Base-by-base conservation (phyloP, 169 alveolate species). In the Cryptosporidium canis region DNA sequence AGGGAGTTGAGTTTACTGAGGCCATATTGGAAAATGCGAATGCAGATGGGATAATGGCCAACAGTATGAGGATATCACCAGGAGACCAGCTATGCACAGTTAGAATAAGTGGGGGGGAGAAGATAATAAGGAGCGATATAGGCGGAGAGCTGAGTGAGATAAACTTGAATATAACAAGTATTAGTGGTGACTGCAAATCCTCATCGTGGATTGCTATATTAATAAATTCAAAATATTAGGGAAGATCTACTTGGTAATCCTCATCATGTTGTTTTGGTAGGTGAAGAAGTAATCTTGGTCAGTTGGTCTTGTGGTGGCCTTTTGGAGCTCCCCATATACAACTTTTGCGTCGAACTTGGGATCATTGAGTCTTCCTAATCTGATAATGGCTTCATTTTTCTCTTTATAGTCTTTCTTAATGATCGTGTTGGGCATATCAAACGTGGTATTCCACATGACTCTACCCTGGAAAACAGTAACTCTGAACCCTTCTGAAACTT, bases 261-360 rank as follows among this genome's bases (percentile, higher is more conserved):
- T 58, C 87, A 77, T 77, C 66, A 61, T 24, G 18, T 77, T 77
- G 53, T 77, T 77, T 44, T 77, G 87, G 33, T 77, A 77, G 16
- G 87, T 77, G 29, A 58, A 77, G 51, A 58, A 77, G 64, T 77
- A 53, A 27, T 77, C 87, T 27, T 77, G 61, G 45, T 77, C 87
- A 39, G 65, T 77, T 33, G 87, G 87, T 58, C 72, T 77, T 56
- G 87, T 77, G 24, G 87, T 77, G 27, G 87, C 87, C n/a, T 77
- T 77, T 44, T 58, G 70, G 9, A 77, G 55, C 24, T 77, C 87
- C 11, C 87, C 87, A 77, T 77, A 77, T 33, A 77, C 61, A 24
- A 77, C 77, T 41, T 77, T 77, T 24, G 77, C 87, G 27, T 77
- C 87, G 27, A 58, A 77, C 44, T 77, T 77, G 41, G 77, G 39